These are phyloP conservation scores for Colletotrichum tabaci DNA, from an alignment of 2,329 filamentous ascomycete species.

Conservation along the genomic window DNA sequence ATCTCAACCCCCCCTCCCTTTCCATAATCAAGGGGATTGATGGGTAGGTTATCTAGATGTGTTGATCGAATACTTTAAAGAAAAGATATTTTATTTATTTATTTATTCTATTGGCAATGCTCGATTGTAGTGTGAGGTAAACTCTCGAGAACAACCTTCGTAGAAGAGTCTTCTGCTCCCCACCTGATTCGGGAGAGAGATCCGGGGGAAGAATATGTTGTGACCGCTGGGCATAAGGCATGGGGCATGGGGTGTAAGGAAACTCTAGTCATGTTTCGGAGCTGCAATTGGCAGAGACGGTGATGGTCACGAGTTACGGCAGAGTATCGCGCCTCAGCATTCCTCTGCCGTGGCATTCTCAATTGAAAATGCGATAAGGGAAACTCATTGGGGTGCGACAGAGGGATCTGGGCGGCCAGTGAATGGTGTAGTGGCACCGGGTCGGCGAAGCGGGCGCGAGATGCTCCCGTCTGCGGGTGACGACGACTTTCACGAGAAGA, in stretches of 20 bases:
- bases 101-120: neutral
- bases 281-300: neutral
- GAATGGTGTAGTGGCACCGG: neutral
- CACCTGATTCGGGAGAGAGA: neutral
- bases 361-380: constrained; percentile 2
- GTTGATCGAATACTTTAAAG: too few relatives aligned
- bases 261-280: neutral
- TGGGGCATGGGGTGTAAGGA: neutral
- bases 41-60: neutral
- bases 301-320: constrained; percentile 18
- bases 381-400: constrained; percentile 1
- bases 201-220: constrained; percentile 10
- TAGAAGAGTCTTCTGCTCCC: neutral
- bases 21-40: neutral
- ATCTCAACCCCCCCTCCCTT: too few relatives aligned
- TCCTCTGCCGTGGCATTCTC: constrained; percentile 8
- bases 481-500: constrained; percentile 1
- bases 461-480: constrained; percentile 12
- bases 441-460: constrained; percentile 7
- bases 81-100: too few relatives aligned
- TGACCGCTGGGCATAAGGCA: neutral
- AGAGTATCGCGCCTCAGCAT: constrained; percentile 12
- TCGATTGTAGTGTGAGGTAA: constrained; percentile 6
- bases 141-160: constrained; percentile 20
- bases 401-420: neutral